Conservation (phyloP, 192 early-diverging fungal genomes). For the Geranomyces variabilis region DNA sequence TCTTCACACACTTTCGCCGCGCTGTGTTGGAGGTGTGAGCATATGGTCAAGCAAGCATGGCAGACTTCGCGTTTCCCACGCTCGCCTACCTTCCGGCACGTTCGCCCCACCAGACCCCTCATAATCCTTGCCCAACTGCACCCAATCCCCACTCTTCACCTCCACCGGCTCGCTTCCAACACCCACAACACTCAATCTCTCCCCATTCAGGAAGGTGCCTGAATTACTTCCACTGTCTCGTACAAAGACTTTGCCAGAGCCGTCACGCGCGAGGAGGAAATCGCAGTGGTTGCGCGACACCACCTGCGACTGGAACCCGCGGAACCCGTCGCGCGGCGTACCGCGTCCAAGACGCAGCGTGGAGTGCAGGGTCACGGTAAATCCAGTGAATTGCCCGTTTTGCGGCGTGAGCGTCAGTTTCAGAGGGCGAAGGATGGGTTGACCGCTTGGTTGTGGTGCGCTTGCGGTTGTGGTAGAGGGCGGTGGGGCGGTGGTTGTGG, state of each 20-base stretch:
- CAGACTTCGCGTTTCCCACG: background rate
- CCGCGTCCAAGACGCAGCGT: conserved; percentile 25
- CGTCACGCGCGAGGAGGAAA: conserved; percentile 33
- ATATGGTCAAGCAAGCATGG: background rate
- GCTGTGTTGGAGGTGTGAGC: background rate
- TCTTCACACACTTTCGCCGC: conserved; percentile 7
- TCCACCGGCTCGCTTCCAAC: conserved; percentile 28
- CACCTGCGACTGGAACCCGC: conserved; percentile 42
- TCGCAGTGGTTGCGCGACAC: conserved; percentile 52
- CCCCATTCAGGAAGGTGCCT: conserved; percentile 52
- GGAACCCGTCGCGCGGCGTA: conserved; percentile 38
- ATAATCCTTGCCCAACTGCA: conserved; percentile 56
- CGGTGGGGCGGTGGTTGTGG: background rate
- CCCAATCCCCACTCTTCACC: conserved; percentile 43
- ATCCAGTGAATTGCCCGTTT: conserved; percentile 15
- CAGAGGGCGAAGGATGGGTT: background rate
- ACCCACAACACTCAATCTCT: conserved; percentile 44
- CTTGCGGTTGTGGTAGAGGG: background rate
- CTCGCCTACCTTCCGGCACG: conserved; percentile 30
- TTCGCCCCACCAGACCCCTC: conserved; percentile 28
- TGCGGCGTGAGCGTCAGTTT: background rate
- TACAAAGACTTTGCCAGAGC: conserved; percentile 36
- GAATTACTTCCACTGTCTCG: conserved; percentile 47
- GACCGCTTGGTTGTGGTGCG: background rate
- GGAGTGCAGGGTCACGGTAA: background rate